These are phyloP conservation scores for Gonapodya prolifera DNA, from an alignment of 192 early-diverging fungal species.

Conservation along the genomic window DNA sequence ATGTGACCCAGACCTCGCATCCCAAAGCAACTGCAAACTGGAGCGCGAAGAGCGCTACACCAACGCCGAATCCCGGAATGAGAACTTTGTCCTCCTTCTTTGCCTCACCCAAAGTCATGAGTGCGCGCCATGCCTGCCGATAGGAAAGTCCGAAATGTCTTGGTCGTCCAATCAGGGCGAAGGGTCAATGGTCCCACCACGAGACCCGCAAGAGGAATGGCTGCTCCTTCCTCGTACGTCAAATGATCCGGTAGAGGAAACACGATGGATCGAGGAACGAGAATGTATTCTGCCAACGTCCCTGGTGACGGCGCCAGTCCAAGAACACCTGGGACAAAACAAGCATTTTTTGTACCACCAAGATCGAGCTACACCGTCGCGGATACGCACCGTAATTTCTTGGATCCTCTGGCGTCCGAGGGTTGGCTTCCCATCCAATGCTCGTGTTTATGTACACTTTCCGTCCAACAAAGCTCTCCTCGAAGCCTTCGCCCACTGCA, in stretches of 20 bases:
- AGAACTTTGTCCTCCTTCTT: not conserved
- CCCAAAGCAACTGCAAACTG: conserved; percentile 53
- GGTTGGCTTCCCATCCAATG: conserved; percentile 39
- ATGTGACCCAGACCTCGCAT: conserved; percentile 58
- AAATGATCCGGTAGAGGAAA: conserved; percentile 42
- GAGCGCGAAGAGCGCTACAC: conserved; percentile 53
- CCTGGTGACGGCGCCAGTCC: too few species aligned
- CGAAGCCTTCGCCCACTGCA: conserved; percentile 12
- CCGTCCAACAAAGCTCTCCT: conserved; percentile 14
- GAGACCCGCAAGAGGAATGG: conserved; percentile 54
- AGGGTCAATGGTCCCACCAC: conserved; percentile 16
- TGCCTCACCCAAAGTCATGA: too few species aligned
- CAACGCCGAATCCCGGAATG: conserved; percentile 47
- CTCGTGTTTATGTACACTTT: conserved; percentile 36
- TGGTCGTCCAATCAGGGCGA: conserved; percentile 7
- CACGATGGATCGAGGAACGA: conserved; percentile 25
- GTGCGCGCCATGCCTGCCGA: conserved; percentile 41
- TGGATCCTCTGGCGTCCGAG: conserved; percentile 35
- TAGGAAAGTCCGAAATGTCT: conserved; percentile 15
- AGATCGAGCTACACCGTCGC: too few species aligned
- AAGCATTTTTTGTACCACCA: too few species aligned
- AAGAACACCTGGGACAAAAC: too few species aligned
- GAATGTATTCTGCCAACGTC: conserved; percentile 40
- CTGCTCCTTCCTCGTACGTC: conserved; percentile 43
- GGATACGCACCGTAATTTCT: not conserved